A percentile compares a stretch with the other conserved stretches of the same genome.
phyloP scores from a whole-genome alignment of 2,329 filamentous ascomycete species.

The Clonostachys byssicola region DNA sequence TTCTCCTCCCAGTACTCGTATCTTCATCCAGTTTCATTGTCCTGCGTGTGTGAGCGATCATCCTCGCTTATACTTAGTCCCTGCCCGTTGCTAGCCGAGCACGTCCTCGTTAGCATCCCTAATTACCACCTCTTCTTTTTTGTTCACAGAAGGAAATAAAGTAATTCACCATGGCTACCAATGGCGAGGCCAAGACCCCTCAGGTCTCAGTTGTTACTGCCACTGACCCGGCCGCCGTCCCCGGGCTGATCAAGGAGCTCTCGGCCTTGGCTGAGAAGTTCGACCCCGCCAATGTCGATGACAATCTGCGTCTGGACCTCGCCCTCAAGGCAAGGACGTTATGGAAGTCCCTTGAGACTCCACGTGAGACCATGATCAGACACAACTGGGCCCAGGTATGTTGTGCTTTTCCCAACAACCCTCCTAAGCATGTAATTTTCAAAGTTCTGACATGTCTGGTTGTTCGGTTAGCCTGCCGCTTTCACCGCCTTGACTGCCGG shows the following conservation, averaged over 20 bases:
- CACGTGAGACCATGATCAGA: slow-evolving; percentile 41
- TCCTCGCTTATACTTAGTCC: no score
- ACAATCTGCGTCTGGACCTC: slow-evolving; percentile 18
- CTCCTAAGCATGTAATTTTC: neutral
- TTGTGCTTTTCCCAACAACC: neutral
- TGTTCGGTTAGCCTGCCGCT: slow-evolving; percentile 9
- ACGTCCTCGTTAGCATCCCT: no score
- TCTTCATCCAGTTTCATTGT: no score
- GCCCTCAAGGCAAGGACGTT: slow-evolving; percentile 23
- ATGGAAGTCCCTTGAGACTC: slow-evolving; percentile 33
- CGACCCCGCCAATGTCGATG: neutral
- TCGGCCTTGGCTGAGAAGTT: slow-evolving; percentile 1
- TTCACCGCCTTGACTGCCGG: slow-evolving; percentile 19
- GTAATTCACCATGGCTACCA: neutral
- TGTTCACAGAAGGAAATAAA: no score
- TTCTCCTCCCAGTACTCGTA: no score
- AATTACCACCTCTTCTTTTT: no score
- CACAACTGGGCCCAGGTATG: slow-evolving; percentile 37
- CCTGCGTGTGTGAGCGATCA: no score
- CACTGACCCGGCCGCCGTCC: slow-evolving; percentile 2
- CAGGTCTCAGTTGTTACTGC: neutral
- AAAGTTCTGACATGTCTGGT: neutral
- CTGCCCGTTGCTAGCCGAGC: no score
- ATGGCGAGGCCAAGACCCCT: neutral
- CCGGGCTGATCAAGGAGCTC: slow-evolving; percentile 4